Evolutionary conservation across 2,329 filamentous ascomycete species (phyloP).

Genomic region (Rhinocladiella similis): DNA sequence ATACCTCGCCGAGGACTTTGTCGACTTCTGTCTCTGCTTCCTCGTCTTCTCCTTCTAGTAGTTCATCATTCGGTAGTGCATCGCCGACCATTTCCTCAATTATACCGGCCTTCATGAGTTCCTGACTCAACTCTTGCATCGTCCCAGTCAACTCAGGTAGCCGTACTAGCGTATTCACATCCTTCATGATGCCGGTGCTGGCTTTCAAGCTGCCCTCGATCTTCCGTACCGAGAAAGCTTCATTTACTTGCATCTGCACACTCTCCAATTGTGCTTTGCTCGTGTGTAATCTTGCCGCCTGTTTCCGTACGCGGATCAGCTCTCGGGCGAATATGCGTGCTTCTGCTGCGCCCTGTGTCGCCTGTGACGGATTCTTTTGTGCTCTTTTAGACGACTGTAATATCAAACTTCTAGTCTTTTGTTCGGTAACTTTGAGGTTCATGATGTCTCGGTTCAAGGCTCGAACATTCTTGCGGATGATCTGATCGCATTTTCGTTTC

Average conservation of each 20-base stretch:
- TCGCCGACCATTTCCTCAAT: conserved; percentile 98
- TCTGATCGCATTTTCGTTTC: conserved; percentile 92
- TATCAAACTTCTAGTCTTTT: conserved; percentile 83
- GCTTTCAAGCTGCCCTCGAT: conserved; percentile 90
- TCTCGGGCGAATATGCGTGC: conserved; percentile 86
- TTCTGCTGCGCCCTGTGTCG: conserved; percentile 76
- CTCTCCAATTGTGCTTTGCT: conserved; percentile 88
- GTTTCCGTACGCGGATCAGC: conserved; percentile 78
- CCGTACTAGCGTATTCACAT: conserved; percentile 82
- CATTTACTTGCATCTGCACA: conserved; percentile 96
- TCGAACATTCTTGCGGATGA: conserved; percentile 86
- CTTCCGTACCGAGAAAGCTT: conserved; percentile 92
- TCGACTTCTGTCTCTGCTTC: conserved; percentile 86
- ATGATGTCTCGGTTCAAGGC: conserved; percentile 92
- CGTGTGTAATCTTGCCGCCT: conserved; percentile 72
- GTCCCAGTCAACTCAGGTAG: conserved; percentile 84
- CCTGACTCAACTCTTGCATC: conserved; percentile 82
- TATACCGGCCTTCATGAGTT: conserved; percentile 91
- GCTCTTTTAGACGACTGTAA: conserved; percentile 77
- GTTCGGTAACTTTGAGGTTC: conserved; percentile 74
- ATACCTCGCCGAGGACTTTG: conserved; percentile 85
- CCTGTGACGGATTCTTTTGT: conserved; percentile 74
- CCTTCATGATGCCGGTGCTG: conserved; percentile 92
- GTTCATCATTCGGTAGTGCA: conserved; percentile 71
- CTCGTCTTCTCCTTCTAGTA: conserved; percentile 69